These are phyloP conservation scores for Mortierella sp. DNA, from an alignment of 371 early-diverging fungal genomes.

Conservation along the genomic window DNA sequence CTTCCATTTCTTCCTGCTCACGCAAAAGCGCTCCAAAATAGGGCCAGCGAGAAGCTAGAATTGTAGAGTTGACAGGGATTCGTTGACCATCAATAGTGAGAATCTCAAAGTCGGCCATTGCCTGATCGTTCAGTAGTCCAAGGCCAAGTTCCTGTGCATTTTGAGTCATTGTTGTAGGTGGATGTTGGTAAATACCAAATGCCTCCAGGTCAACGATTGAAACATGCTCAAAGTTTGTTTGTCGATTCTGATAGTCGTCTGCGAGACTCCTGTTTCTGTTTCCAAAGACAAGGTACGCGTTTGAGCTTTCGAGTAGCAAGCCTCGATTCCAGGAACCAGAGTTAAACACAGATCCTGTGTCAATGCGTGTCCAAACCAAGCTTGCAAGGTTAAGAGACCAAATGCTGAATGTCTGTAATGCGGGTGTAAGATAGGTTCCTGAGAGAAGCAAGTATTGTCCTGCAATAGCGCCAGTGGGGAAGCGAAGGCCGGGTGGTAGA, in stretches of 20 bases:
- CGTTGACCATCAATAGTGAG: conserved; percentile 66
- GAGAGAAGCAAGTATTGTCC: conserved; percentile 80
- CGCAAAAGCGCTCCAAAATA: conserved; percentile 63
- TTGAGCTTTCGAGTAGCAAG: conserved; percentile 66
- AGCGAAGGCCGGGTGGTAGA: conserved; percentile 83
- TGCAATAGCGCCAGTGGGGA: conserved; percentile 73
- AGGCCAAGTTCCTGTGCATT: conserved; percentile 74
- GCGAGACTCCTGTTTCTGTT: conserved; percentile 73
- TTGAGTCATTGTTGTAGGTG: conserved; percentile 63
- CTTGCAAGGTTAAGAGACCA: conserved; percentile 79
- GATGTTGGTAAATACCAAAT: conserved; percentile 74
- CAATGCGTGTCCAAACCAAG: conserved; percentile 75
- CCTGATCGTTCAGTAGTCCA: conserved; percentile 71
- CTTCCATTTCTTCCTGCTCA: conserved; percentile 41
- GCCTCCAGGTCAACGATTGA: conserved; percentile 78
- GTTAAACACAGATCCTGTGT: conserved; percentile 71
- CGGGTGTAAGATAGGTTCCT: conserved; percentile 78
- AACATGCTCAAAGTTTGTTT: conserved; percentile 80
- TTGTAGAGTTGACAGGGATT: conserved; percentile 74
- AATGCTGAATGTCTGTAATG: conserved; percentile 74
- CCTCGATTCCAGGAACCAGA: conserved; percentile 86
- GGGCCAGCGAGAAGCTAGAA: conserved; percentile 76
- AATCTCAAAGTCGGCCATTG: conserved; percentile 76
- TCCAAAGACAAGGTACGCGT: conserved; percentile 77
- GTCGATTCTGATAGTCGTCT: conserved; percentile 82